Percentiles rank a stretch among this genome's conserved stretches.
phyloP scores from a whole-genome alignment of 495 filamentous ascomycete genomes.

The Penicillium desertorum region DNA sequence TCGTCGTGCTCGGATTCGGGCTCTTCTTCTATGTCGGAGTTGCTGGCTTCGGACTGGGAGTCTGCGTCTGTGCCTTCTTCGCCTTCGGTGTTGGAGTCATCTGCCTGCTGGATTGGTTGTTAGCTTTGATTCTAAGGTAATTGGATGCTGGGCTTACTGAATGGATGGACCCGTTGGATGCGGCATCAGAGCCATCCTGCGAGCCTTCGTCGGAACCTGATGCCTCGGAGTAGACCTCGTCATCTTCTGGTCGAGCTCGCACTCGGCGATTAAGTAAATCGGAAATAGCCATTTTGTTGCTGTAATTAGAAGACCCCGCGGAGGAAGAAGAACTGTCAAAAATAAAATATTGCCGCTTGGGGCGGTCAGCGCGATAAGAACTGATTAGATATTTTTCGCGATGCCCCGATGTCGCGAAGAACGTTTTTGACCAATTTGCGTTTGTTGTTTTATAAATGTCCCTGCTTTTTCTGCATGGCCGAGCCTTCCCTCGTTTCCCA shows the following conservation, averaged over 20 bases:
- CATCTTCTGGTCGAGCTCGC: constrained; percentile 55
- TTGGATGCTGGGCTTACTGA: neutral
- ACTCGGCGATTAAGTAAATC: constrained; percentile 59
- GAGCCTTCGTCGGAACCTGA: constrained; percentile 26
- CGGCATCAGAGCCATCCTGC: constrained; percentile 31
- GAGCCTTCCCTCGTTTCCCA: constrained; percentile 1
- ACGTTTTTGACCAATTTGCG: neutral
- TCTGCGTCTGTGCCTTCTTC: constrained; percentile 20
- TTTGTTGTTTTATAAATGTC: constrained; percentile 1
- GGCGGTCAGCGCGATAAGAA: constrained; percentile 30
- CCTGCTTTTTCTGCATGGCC: neutral
- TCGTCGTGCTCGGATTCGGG: constrained; percentile 17
- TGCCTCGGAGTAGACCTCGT: constrained; percentile 41
- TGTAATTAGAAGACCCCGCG: neutral
- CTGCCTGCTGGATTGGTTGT: constrained; percentile 2
- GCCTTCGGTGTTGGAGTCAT: constrained; percentile 15
- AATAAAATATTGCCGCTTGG: constrained; percentile 27
- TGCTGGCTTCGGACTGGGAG: constrained; percentile 22
- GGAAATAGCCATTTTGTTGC: constrained; percentile 43
- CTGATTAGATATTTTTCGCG: constrained; percentile 29
- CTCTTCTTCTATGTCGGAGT: constrained; percentile 21
- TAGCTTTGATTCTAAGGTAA: neutral
- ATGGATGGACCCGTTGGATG: constrained; percentile 16
- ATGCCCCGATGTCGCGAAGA: constrained; percentile 10
- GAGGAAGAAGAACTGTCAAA: constrained; percentile 12